A percentile compares a stretch with the other conserved stretches of the same genome.
phyloP scores from a whole-genome alignment of 2,329 filamentous ascomycete genomes.

The Teratosphaeria zuluensis region DNA sequence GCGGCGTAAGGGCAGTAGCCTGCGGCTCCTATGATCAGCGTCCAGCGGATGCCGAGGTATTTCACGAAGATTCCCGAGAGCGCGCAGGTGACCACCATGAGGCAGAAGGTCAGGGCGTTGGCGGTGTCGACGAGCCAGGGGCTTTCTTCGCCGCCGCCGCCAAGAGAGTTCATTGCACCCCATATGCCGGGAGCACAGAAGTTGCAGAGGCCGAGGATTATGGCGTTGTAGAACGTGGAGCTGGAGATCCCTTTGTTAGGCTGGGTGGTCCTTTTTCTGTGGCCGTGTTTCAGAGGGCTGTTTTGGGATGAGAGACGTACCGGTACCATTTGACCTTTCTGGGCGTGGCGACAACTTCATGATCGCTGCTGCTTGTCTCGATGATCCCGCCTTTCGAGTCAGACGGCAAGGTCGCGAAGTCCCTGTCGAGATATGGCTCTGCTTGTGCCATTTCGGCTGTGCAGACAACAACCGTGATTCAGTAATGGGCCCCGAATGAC shows the following conservation, averaged over 20 bases:
- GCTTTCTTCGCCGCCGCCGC: slow-evolving; percentile 56
- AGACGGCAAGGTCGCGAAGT: not conserved
- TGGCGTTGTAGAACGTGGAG: slow-evolving; percentile 63
- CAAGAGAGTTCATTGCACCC: slow-evolving; percentile 60
- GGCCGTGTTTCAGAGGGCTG: not conserved
- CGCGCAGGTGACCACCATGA: slow-evolving; percentile 64
- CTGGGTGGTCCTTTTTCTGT: not conserved
- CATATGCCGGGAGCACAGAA: slow-evolving; percentile 63
- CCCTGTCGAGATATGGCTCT: not conserved
- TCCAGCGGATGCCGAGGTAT: slow-evolving; percentile 60
- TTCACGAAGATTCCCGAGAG: slow-evolving; percentile 55
- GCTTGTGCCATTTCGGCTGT: not conserved
- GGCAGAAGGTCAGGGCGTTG: slow-evolving; percentile 61
- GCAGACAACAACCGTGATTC: not conserved
- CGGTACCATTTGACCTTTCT: not conserved
- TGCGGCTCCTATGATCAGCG: slow-evolving; percentile 61
- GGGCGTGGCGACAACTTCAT: not conserved
- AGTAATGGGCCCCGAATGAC: not conserved
- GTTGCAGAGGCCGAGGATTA: slow-evolving; percentile 61
- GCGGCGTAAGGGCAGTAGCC: slow-evolving; percentile 65
- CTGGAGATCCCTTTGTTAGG: slow-evolving; percentile 46
- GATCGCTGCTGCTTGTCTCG: not conserved
- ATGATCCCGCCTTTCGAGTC: not conserved
- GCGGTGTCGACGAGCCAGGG: slow-evolving; percentile 61
- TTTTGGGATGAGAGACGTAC: not conserved